Conservation (phyloP, 2,329 filamentous ascomycete genomes). For the Pyrenochaeta sp. region DNA sequence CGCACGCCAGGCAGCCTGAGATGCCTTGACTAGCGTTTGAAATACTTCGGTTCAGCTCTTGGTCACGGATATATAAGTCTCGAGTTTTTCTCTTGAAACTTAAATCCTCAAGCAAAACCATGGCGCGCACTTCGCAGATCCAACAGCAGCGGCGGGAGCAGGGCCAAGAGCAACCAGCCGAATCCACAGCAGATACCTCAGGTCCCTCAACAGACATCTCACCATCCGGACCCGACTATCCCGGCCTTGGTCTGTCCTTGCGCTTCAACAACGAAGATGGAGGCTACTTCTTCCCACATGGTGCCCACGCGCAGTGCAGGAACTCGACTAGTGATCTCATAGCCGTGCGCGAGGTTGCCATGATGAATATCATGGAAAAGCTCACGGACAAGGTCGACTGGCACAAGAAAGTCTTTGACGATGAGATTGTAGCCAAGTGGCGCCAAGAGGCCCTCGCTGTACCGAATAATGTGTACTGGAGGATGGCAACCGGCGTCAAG, state of each 20-base stretch:
- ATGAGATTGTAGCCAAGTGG: slow-evolving; percentile 35
- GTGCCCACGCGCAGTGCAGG: slow-evolving; percentile 17
- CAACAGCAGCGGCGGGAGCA: background rate
- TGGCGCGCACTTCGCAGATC: slow-evolving; percentile 1
- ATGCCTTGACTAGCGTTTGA: background rate
- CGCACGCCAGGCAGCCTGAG: too few relatives aligned
- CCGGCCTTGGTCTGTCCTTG: slow-evolving; percentile 28
- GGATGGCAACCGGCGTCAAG: slow-evolving; percentile 16
- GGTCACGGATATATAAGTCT: background rate
- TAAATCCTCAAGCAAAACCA: background rate
- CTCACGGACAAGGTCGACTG: slow-evolving; percentile 53
- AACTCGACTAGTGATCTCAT: slow-evolving; percentile 17
- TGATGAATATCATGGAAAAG: slow-evolving; percentile 50
- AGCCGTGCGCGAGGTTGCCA: slow-evolving; percentile 48
- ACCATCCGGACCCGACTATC: slow-evolving; percentile 10
- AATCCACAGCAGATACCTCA: too few relatives aligned
- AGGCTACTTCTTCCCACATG: slow-evolving; percentile 18
- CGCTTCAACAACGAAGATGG: slow-evolving; percentile 10
- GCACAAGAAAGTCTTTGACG: slow-evolving; percentile 50
- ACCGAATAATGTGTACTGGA: slow-evolving; percentile 18
- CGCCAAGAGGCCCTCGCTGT: slow-evolving; percentile 29
- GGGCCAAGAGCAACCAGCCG: too few relatives aligned
- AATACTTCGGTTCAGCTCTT: too few relatives aligned
- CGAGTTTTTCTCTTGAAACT: background rate
- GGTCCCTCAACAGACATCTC: too few relatives aligned